These are phyloP conservation scores for Fusarium odoratissimum DNA, from an alignment of 2,329 filamentous ascomycete genomes.

Conservation along the genomic window DNA sequence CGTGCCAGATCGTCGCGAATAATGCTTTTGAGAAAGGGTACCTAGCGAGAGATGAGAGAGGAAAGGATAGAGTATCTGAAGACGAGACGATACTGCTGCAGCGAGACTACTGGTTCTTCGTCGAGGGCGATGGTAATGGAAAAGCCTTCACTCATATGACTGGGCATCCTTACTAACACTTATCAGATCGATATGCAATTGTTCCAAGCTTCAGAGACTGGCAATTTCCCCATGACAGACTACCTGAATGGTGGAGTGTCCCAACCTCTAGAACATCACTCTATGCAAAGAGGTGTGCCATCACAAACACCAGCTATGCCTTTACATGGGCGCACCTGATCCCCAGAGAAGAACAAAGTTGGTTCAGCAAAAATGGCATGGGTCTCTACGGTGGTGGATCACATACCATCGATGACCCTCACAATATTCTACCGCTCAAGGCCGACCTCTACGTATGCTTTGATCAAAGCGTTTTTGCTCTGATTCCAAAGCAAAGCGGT, in stretches of 20 bases:
- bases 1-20: conserved; percentile 34
- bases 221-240: conserved; percentile 35
- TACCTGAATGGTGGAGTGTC: conserved; percentile 27
- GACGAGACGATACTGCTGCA: conserved; percentile 21
- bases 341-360: conserved; percentile 27
- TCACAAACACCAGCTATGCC: conserved; percentile 38
- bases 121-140: conserved; percentile 27
- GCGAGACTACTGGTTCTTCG: conserved; percentile 36
- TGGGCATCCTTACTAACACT: not conserved
- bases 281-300: conserved; percentile 19
- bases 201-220: conserved; percentile 35
- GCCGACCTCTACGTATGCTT: conserved; percentile 37
- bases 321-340: conserved; percentile 35
- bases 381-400: conserved; percentile 33
- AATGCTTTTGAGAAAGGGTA: conserved; percentile 25
- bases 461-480: conserved; percentile 30
- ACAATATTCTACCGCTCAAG: conserved; percentile 33
- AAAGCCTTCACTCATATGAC: rapidly evolving
- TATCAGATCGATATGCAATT: conserved; percentile 27
- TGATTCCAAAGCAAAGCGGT: conserved; percentile 12
- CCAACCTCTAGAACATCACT: not conserved
- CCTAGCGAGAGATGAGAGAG: conserved; percentile 14
- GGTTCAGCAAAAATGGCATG: conserved; percentile 39
- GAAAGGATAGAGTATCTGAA: conserved; percentile 5
- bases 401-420: conserved; percentile 28